These are phyloP conservation scores for Dactylellina cionopaga DNA, from an alignment of 2,329 filamentous ascomycete genomes.

Conservation along the genomic window DNA sequence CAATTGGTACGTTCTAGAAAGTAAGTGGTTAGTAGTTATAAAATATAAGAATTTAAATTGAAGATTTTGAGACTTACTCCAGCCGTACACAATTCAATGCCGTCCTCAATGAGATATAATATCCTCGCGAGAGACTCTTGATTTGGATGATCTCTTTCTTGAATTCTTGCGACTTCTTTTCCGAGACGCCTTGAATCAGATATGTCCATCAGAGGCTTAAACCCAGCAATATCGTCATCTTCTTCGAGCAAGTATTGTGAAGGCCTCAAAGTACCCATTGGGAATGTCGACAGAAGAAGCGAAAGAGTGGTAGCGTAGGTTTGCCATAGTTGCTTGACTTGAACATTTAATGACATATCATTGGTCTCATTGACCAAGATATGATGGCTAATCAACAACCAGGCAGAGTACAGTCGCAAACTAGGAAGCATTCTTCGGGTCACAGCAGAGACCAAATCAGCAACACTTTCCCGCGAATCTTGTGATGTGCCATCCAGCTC, in stretches of 20 bases:
- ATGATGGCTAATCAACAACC: conserved; percentile 69
- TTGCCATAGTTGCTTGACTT: conserved; percentile 73
- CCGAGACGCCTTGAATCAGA: conserved; percentile 56
- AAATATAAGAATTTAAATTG: neutral
- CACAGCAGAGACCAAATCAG: conserved; percentile 66
- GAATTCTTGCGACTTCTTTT: conserved; percentile 51
- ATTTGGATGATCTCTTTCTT: conserved; percentile 68
- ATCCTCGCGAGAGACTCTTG: conserved; percentile 75
- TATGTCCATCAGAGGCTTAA: conserved; percentile 68
- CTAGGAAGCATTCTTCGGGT: conserved; percentile 72
- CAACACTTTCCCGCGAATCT: conserved; percentile 64
- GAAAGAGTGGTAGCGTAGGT: conserved; percentile 72
- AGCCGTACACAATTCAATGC: conserved; percentile 64
- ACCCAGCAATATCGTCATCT: conserved; percentile 73
- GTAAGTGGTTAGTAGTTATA: neutral
- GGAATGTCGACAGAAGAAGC: conserved; percentile 69
- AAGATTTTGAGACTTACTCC: conserved; percentile 6
- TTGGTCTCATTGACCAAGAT: conserved; percentile 67
- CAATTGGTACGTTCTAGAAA: conserved; percentile 41
- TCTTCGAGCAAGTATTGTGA: conserved; percentile 74
- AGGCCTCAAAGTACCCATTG: conserved; percentile 67
- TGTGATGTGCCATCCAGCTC: conserved; percentile 72
- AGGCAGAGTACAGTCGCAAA: conserved; percentile 74
- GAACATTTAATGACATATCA: conserved; percentile 67
- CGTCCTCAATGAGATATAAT: conserved; percentile 71